Evolutionary conservation across 2,329 filamentous ascomycete genomes (phyloP).

Genomic region (Tympanopsis confertula): DNA sequence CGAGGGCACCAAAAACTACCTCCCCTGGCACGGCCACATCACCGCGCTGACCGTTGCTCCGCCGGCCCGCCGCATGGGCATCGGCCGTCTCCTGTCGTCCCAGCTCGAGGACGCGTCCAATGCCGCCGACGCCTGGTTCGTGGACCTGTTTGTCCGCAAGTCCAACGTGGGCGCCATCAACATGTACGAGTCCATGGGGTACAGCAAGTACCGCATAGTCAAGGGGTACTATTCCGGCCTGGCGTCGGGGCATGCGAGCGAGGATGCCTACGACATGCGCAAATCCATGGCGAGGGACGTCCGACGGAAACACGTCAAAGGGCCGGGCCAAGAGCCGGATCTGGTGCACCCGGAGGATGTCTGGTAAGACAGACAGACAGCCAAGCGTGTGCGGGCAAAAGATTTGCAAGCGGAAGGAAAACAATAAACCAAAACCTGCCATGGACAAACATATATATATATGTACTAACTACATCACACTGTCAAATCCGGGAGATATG

Average conservation of each 20-base stretch:
- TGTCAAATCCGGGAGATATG: too few relatives aligned
- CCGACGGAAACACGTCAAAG: constrained; percentile 63
- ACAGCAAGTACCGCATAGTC: constrained; percentile 80
- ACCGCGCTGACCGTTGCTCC: constrained; percentile 90
- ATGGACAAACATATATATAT: too few relatives aligned
- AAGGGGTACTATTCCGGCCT: constrained; percentile 90
- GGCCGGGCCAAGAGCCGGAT: constrained; percentile 67
- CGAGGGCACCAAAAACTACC: constrained; percentile 71
- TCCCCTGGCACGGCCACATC: constrained; percentile 99
- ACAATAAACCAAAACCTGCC: too few relatives aligned
- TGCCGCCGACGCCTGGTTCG: constrained; percentile 79
- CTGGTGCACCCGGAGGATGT: constrained; percentile 76
- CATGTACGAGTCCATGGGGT: constrained; percentile 85
- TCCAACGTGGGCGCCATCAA: constrained; percentile 79
- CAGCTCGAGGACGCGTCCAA: constrained; percentile 75
- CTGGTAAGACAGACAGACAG: too few relatives aligned
- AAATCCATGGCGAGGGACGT: constrained; percentile 78
- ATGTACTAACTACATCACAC: too few relatives aligned
- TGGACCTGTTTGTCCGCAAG: constrained; percentile 84
- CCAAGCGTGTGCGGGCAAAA: too few relatives aligned
- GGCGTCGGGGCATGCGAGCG: constrained; percentile 49
- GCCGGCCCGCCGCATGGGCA: constrained; percentile 70
- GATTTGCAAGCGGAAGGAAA: too few relatives aligned
- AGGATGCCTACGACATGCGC: constrained; percentile 95
- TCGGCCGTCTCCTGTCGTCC: constrained; percentile 72